Evolutionary conservation across 2,329 filamentous ascomycete genomes (phyloP).

Genomic region (Fusarium sublunatum): DNA sequence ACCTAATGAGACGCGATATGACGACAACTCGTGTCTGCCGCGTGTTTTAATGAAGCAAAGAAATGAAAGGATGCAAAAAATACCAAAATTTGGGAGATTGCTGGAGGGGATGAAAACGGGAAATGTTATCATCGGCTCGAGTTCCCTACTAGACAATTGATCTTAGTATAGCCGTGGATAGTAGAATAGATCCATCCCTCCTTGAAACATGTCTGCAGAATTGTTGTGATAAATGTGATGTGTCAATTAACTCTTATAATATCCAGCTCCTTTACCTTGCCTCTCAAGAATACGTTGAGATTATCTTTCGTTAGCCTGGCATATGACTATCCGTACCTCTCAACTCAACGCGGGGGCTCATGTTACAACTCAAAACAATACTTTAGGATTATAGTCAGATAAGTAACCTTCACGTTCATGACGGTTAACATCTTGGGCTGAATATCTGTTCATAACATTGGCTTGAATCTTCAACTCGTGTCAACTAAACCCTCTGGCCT

Average conservation of each 20-base stretch:
- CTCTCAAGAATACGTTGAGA: slow-evolving; percentile 2
- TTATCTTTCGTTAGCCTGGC: slow-evolving; percentile 3
- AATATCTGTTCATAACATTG: slow-evolving; percentile 12
- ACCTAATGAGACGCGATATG: slow-evolving; percentile 39
- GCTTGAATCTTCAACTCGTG: not conserved
- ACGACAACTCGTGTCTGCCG: slow-evolving; percentile 21
- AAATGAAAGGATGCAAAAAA: slow-evolving; percentile 41
- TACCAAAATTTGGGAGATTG: slow-evolving; percentile 43
- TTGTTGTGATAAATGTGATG: not conserved
- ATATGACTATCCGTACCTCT: not conserved
- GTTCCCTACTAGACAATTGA: slow-evolving; percentile 37
- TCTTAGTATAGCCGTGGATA: slow-evolving; percentile 44
- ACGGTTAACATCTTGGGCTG: not conserved
- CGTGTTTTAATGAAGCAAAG: slow-evolving; percentile 45
- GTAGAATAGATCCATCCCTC: slow-evolving; percentile 44
- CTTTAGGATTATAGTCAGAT: not conserved
- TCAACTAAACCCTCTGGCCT: slow-evolving; percentile 5
- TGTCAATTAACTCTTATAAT: not conserved
- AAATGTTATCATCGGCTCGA: slow-evolving; percentile 36
- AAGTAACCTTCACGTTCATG: not conserved
- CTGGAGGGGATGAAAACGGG: slow-evolving; percentile 41
- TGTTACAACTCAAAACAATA: not conserved
- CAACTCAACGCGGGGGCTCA: not conserved
- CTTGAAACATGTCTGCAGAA: slow-evolving; percentile 10
- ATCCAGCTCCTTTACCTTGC: slow-evolving; percentile 1